A percentile compares a stretch with the other conserved stretches of the same genome.
phyloP scores from a whole-genome alignment of 2,329 filamentous ascomycete genomes.

The Diplodia intermedia region DNA sequence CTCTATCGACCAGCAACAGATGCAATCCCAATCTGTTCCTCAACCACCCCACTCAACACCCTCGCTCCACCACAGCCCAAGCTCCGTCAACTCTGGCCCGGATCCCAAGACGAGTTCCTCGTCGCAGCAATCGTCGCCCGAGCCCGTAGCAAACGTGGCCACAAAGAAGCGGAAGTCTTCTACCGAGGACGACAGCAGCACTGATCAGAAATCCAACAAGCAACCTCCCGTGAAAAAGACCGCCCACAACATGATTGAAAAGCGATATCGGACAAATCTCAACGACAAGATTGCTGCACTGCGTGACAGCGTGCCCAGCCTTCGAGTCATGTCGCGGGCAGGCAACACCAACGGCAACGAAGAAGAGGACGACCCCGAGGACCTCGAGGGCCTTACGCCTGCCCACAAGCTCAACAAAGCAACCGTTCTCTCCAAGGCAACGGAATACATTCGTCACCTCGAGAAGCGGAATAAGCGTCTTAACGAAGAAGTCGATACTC shows the following conservation, averaged over 20 bases:
- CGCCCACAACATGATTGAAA: conserved; percentile 98
- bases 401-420: conserved; percentile 97
- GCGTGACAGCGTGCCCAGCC: conserved; percentile 87
- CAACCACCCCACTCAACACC: conserved; percentile 45
- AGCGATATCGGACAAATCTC: conserved; percentile 92
- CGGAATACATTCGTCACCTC: conserved; percentile 92
- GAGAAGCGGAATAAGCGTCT: conserved; percentile 88
- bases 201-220: conserved; percentile 61
- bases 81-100: conserved; percentile 40
- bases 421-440: conserved; percentile 94
- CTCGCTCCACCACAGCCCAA: conserved; percentile 48
- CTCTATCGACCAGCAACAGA: conserved; percentile 40
- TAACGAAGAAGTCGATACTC: conserved; percentile 77
- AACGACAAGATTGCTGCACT: conserved; percentile 97
- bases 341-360: conserved; percentile 67
- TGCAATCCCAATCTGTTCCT: conserved; percentile 35
- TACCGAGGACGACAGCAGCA: conserved; percentile 64
- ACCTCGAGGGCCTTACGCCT: conserved; percentile 71
- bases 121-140: conserved; percentile 69
- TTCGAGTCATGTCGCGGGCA: conserved; percentile 77
- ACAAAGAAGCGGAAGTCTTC: conserved; percentile 50
- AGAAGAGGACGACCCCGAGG: conserved; percentile 77
- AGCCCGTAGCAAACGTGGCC: conserved; percentile 46
- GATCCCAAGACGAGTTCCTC: conserved; percentile 45
- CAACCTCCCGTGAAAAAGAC: conserved; percentile 78